phyloP scores from a whole-genome alignment of 2,329 filamentous ascomycete genomes.

The Periconia sp. region DNA sequence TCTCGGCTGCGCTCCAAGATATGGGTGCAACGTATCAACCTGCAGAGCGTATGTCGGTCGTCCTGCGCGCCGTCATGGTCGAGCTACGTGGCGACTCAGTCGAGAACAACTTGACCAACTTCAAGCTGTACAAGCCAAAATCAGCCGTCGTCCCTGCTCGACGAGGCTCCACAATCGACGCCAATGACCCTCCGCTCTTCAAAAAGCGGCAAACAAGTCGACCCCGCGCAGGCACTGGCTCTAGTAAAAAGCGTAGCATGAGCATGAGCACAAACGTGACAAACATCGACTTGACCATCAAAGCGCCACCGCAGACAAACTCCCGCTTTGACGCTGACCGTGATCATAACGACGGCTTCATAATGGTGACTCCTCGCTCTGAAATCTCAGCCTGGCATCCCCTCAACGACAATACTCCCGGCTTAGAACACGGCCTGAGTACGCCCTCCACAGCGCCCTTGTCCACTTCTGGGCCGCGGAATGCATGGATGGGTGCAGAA shows the following conservation, averaged over 20 bases:
- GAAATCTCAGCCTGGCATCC: constrained; percentile 32
- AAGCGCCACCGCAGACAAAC: constrained; percentile 17
- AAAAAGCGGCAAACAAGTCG: constrained; percentile 38
- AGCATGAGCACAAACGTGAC: constrained; percentile 18
- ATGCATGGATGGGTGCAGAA: constrained; percentile 38
- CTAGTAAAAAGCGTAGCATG: constrained; percentile 26
- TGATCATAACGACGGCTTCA: constrained; percentile 27
- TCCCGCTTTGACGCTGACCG: constrained; percentile 21
- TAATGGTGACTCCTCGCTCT: constrained; percentile 37
- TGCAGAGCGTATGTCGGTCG: constrained; percentile 59
- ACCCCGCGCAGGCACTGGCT: constrained; percentile 22
- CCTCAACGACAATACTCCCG: constrained; percentile 16
- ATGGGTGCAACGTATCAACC: constrained; percentile 62
- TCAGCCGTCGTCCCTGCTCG: constrained; percentile 36
- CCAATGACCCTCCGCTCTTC: constrained; percentile 27
- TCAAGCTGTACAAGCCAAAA: constrained; percentile 33
- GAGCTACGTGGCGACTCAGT: constrained; percentile 47
- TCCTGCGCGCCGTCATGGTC: constrained; percentile 60
- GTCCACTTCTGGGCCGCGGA: constrained; percentile 12
- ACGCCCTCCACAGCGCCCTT: constrained; percentile 11
- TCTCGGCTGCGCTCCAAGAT: constrained; percentile 58
- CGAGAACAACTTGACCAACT: constrained; percentile 16
- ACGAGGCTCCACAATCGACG: constrained; percentile 31
- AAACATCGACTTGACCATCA: constrained; percentile 25
- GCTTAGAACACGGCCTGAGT: constrained; percentile 17